Evolutionary conservation across 352 stramenopile genomes (phyloP).

Genomic region (Vaucheria bursata): DNA sequence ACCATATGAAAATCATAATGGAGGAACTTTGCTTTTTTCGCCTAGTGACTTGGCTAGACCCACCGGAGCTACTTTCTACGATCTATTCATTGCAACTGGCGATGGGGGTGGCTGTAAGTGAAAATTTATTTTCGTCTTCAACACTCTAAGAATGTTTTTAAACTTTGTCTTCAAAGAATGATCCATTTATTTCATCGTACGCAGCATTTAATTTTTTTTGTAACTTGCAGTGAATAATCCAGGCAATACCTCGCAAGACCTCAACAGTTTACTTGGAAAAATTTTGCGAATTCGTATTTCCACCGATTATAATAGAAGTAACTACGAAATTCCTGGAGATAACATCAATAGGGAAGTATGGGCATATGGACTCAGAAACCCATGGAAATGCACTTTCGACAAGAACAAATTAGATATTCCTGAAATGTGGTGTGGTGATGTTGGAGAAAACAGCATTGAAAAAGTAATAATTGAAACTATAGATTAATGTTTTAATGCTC

Average conservation of each 20-base stretch:
- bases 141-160: no score
- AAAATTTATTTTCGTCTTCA: no score
- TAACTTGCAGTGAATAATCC: no score
- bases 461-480: no score
- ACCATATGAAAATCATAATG: neutral
- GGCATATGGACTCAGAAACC: neutral
- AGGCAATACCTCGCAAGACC: neutral
- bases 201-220: no score
- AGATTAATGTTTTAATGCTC: no score
- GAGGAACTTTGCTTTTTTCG: neutral
- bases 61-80: neutral
- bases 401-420: neutral
- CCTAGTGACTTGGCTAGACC: neutral
- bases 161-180: no score
- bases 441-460: constrained; percentile 11
- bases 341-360: neutral
- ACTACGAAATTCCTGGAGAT: neutral
- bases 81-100: neutral
- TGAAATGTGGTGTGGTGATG: constrained; percentile 29
- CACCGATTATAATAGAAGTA: neutral
- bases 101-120: no score
- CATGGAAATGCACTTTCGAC: constrained; percentile 17
- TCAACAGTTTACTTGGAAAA: neutral
- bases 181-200: no score
- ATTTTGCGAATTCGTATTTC: neutral